Evolutionary conservation across 2,329 filamentous ascomycete genomes (phyloP), one percentile per base, ranked within the genome.

Genomic region (Colletotrichum lini): DNA sequence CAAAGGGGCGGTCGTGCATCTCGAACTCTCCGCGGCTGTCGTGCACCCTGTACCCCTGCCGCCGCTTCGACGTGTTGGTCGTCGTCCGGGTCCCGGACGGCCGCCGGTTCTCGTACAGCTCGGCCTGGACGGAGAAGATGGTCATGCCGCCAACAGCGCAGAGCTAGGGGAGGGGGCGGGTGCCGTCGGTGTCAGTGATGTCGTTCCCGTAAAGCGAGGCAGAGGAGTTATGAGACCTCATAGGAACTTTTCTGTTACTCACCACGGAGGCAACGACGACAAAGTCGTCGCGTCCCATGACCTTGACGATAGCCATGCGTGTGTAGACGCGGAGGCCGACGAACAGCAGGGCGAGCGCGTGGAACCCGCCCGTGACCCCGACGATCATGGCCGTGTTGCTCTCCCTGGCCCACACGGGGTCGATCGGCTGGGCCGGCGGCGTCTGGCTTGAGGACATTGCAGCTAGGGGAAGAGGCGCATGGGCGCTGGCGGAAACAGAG

Each of bases 121-220:
- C 38, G 2, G 80, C 78, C 73, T 87, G 82, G 16, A 82, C 77
- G 7, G 84, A 77, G 68, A 88, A 86, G 69, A 76, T 74, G 13
- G 75, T 73, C 72, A 73, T 78, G 18, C 78, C 80, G 18, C 78
- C 58, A 10, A 67, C 57, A 15, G 79, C 74, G 53, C 77, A 78
- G 4, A 77, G 35, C 79, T 80, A 30, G 30, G 8, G 1, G 30
- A n/a, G n/a, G 30, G 30, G 30, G 8, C 7, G 30, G 1, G 30
- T 30, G 30, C 4, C 30, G 30, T 30, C 7, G 30, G 30, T 30
- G 23, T 23, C 23, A 23, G 23, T 23, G 23, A 23, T 23, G 4
- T 30, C 30, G 30, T 30, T 30, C 4, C 30, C 30, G 30, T 30
- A 45, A 13, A n/a, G n/a, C 18, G 9, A 7, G 74, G 3, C 3